A percentile compares a stretch with the other conserved stretches of the same genome.
phyloP scores from a whole-genome alignment of 148 eudicot species.

The Camellia lanceoleosa region DNA sequence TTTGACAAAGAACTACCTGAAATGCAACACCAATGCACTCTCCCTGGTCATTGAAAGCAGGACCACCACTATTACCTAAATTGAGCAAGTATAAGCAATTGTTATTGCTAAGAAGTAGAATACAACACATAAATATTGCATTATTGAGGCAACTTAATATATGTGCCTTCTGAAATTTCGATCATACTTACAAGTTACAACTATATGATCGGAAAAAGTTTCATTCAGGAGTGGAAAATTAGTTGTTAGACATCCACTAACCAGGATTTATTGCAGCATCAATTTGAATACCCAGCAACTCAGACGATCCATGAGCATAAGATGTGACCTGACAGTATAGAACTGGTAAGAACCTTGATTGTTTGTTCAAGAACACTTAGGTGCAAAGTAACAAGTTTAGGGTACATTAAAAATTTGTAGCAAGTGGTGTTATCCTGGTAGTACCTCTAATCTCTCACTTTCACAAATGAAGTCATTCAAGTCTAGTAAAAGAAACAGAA shows the following conservation, averaged over 20 bases:
- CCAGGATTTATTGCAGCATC: conserved; percentile 99
- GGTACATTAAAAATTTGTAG: background rate
- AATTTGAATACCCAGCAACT: conserved; percentile 88
- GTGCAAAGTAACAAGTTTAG: background rate
- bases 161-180: background rate
- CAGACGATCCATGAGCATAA: conserved; percentile 89
- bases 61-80: conserved; percentile 97
- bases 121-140: background rate
- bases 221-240: background rate
- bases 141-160: background rate
- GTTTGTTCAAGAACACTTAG: background rate
- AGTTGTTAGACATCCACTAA: conserved; percentile 26
- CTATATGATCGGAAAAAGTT: background rate
- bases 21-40: conserved; percentile 98
- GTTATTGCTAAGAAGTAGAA: conserved; percentile 7
- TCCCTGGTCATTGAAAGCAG: conserved; percentile 94
- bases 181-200: conserved; percentile 3
- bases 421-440: background rate
- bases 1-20: conserved; percentile 59
- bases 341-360: conserved; percentile 15
- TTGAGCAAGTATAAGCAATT: conserved; percentile 19
- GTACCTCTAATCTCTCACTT: background rate
- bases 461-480: background rate
- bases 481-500: background rate
- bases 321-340: conserved; percentile 65